These are phyloP conservation scores for Euptelea pleiosperma DNA, from an alignment of 164 flowering plant species.

Conservation along the genomic window DNA sequence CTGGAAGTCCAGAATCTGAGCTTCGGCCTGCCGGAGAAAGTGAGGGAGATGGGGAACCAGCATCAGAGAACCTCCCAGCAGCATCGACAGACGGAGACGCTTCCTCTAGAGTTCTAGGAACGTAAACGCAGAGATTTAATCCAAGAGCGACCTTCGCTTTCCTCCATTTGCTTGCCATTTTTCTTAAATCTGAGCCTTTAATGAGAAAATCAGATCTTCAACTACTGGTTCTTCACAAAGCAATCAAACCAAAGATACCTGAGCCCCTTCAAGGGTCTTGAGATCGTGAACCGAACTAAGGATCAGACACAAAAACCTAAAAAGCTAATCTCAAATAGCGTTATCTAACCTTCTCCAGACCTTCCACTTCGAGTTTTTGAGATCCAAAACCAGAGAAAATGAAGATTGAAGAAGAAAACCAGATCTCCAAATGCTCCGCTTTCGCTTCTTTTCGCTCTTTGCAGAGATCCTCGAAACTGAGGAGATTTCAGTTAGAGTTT, in stretches of 20 bases:
- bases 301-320: neutral
- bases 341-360: neutral
- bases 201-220: neutral
- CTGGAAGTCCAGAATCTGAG: constrained; percentile 14
- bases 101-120: constrained; percentile 44
- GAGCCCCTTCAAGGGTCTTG: too few relatives aligned
- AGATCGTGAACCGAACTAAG: neutral
- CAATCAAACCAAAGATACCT: neutral
- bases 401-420: neutral
- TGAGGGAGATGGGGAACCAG: constrained; percentile 17
- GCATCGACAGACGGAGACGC: constrained; percentile 19
- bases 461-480: neutral
- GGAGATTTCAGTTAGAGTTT: constrained; percentile 8
- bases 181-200: neutral
- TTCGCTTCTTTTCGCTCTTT: too few relatives aligned
- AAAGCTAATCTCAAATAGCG: neutral
- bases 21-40: constrained; percentile 21
- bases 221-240: neutral
- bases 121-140: constrained; percentile 46
- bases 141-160: constrained; percentile 73
- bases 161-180: constrained; percentile 83
- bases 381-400: neutral
- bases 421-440: neutral
- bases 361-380: neutral
- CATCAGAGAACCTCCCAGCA: constrained; percentile 41